Evolutionary conservation across 73 alveolate genomes (phyloP).

Genomic region (Paramecium sexaurelia): DNA sequence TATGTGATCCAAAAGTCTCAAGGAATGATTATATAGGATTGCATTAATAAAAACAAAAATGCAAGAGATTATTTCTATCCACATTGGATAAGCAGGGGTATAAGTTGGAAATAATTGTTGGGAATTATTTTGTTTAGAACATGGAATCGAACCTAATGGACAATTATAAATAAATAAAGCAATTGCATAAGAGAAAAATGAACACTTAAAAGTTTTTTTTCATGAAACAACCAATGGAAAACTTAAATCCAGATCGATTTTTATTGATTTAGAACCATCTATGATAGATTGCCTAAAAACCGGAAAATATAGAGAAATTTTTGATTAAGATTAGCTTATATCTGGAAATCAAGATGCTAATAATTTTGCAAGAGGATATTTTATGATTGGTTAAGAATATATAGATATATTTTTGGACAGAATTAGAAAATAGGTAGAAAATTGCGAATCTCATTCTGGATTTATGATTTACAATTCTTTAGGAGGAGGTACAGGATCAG

Average conservation of each 20-base stretch:
- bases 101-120: conserved; percentile 98
- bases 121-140: conserved; percentile 96
- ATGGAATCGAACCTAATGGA: conserved; percentile 9
- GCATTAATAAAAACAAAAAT: too few relatives aligned
- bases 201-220: background rate
- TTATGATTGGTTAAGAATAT: conserved; percentile 50
- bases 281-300: conserved; percentile 61
- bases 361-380: conserved; percentile 61
- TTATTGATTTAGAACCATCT: conserved; percentile 62
- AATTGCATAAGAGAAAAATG: background rate
- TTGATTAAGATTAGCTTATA: background rate
- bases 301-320: conserved; percentile 37
- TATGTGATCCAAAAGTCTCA: too few relatives aligned
- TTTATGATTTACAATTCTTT: background rate
- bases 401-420: conserved; percentile 23
- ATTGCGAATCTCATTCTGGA: conserved; percentile 10
- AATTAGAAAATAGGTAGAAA: conserved; percentile 36
- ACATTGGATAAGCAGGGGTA: conserved; percentile 90
- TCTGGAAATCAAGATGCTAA: conserved; percentile 39
- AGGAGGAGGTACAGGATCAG: conserved; percentile 67
- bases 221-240: background rate
- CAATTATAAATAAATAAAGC: background rate
- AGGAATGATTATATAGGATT: too few relatives aligned
- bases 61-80: conserved; percentile 89
- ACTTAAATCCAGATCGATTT: background rate